Base-by-base conservation (phyloP, 2,329 filamentous ascomycete genomes). In the Sarocladium brachiariae region DNA sequence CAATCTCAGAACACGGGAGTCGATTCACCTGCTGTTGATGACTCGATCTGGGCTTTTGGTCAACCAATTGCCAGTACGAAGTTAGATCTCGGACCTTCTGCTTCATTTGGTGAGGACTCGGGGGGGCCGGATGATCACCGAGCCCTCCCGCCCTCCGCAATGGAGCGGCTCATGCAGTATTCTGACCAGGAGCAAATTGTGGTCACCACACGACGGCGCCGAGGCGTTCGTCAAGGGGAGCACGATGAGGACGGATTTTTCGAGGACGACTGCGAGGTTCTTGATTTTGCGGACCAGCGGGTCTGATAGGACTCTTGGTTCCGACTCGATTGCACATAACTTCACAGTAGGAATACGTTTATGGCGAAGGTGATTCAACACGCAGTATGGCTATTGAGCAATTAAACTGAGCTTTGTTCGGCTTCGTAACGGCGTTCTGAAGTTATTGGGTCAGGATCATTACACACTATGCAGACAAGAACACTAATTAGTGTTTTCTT, bases 231-330 rank as follows among this genome's bases (percentile, higher is more conserved):
- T 49, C 64, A 69, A 33, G 65, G 69, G 14, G 71, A 72, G 25
- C 63, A 67, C 34, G 83, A 83, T 39, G 86, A 88, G 52, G 83
- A 85, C 51, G 86, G 86, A 2, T 95, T 95, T 66, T 95, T 95
- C 60, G 90, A 96, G 68, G 89, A 96, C 63, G 90, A 95, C 63
- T 93, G 88, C 58, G 89, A 95, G 65, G 87, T 96, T 52, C 77
- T 95, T 55, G 89, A 95, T 69, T 95, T 93, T 77, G 87, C 89
- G 21, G 81, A 83, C 59, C 81, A 84, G 67, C 71, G 81, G 63
- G 81, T 84, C 27, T 84, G 64, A 75, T 53, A 45, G 47, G 18
- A 16, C 35, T 18, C 13, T 30, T 30, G 27, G 27, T 13, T 7
- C 13, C 13, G 33, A 35, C 14, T 5, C 11, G 14, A 35, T n/a